phyloP scores from a whole-genome alignment of 164 flowering plant species.

The Dillenia suffruticosa region DNA sequence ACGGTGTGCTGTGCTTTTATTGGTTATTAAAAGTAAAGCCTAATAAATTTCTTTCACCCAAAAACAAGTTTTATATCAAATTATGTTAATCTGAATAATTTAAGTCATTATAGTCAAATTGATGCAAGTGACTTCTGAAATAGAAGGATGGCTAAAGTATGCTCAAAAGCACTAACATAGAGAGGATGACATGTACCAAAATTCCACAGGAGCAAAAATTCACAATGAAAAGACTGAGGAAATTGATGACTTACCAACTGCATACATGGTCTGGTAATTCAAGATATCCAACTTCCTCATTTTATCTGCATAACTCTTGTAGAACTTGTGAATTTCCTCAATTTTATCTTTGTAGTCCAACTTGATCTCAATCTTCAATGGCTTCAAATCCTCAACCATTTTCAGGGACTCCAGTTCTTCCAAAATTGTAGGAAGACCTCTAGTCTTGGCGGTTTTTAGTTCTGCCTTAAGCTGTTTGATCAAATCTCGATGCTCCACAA shows the following conservation, averaged over 20 bases:
- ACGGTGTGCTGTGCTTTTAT: too few relatives aligned
- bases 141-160: too few relatives aligned
- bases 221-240: not conserved
- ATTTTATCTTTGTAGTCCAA: constrained; percentile 38
- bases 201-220: too few relatives aligned
- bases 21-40: too few relatives aligned
- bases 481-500: constrained; percentile 33
- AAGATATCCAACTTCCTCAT: constrained; percentile 58
- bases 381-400: constrained; percentile 33
- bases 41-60: too few relatives aligned
- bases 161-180: too few relatives aligned
- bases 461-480: constrained; percentile 46
- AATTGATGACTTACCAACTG: constrained; percentile 38
- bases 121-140: too few relatives aligned
- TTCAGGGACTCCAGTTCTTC: constrained; percentile 50
- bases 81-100: too few relatives aligned
- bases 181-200: too few relatives aligned
- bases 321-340: constrained; percentile 41
- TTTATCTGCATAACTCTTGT: constrained; percentile 48
- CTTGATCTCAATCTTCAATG: constrained; percentile 37
- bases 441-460: constrained; percentile 27
- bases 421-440: constrained; percentile 54
- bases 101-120: too few relatives aligned
- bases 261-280: constrained; percentile 49
- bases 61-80: too few relatives aligned